These are phyloP conservation scores for Cryptosporidium ubiquitum DNA, from an alignment of 169 alveolate genomes.

Conservation along the genomic window DNA sequence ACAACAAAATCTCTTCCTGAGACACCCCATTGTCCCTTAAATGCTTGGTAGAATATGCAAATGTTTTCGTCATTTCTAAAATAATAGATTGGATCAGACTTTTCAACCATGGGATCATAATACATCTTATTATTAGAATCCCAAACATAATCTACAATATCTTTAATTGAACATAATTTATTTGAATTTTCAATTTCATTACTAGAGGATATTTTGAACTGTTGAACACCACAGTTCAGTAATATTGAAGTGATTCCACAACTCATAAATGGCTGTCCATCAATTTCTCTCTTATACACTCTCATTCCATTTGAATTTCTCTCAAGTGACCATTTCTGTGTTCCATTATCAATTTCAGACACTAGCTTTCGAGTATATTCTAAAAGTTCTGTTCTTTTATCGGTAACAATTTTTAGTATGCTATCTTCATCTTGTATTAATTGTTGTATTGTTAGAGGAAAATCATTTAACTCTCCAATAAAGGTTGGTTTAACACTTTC, in stretches of 20 bases:
- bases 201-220: not conserved
- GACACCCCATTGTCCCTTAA: slow-evolving; percentile 76
- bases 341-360: slow-evolving; percentile 47
- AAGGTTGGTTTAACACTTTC: slow-evolving; percentile 26
- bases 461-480: slow-evolving; percentile 48
- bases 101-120: slow-evolving; percentile 72
- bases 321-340: slow-evolving; percentile 59
- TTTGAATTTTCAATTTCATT: not conserved
- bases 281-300: slow-evolving; percentile 51
- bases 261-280: slow-evolving; percentile 64
- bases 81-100: slow-evolving; percentile 59
- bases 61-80: slow-evolving; percentile 54
- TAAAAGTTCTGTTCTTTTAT: slow-evolving; percentile 31
- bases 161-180: slow-evolving; percentile 26
- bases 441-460: slow-evolving; percentile 37
- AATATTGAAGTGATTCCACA: slow-evolving; percentile 61
- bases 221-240: not conserved
- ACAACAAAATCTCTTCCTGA: slow-evolving; percentile 74
- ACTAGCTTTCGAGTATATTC: slow-evolving; percentile 29
- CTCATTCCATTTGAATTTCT: slow-evolving; percentile 63
- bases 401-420: slow-evolving; percentile 1
- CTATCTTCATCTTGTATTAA: slow-evolving; percentile 29
- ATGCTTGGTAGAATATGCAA: slow-evolving; percentile 68
- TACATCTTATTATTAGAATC: slow-evolving; percentile 58
- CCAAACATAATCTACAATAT: slow-evolving; percentile 72